A percentile compares a stretch with the other conserved stretches of the same genome.
phyloP scores from a whole-genome alignment of 1,284 basidiomycete genomes.

The Veloporphyrellus conicus region DNA sequence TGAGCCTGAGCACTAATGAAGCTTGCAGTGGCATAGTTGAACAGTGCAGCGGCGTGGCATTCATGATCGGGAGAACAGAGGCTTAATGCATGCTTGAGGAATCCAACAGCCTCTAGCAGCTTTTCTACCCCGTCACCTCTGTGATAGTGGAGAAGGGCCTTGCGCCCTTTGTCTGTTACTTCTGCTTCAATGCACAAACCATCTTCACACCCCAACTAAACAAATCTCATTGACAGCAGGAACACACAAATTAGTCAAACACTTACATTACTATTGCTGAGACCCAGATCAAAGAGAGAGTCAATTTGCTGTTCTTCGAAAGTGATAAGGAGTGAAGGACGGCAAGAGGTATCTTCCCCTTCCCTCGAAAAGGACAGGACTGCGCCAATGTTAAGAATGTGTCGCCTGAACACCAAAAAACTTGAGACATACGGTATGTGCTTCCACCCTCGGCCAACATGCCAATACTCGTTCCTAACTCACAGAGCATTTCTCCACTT shows the following conservation, averaged over 20 bases:
- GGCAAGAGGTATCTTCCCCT: too few relatives aligned
- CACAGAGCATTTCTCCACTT: background rate
- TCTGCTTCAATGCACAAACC: background rate
- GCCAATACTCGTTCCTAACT: background rate
- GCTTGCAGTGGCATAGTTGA: background rate
- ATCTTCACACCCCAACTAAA: background rate
- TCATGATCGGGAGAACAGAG: background rate
- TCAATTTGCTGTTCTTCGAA: background rate
- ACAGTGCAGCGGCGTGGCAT: background rate
- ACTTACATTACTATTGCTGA: background rate
- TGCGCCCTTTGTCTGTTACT: background rate
- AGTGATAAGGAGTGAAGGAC: background rate
- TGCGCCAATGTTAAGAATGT: background rate
- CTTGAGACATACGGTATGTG: background rate
- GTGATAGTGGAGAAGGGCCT: background rate
- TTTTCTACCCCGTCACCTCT: background rate
- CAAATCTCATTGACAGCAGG: background rate
- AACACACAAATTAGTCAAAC: background rate
- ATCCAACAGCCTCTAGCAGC: background rate
- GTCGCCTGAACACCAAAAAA: background rate
- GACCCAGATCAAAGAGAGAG: background rate
- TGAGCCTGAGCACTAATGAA: background rate
- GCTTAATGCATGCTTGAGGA: background rate
- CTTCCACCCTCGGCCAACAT: background rate
- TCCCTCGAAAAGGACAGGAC: background rate